These are phyloP conservation scores for Ilyonectria sp. DNA, from an alignment of 2,329 filamentous ascomycete species.

Conservation along the genomic window DNA sequence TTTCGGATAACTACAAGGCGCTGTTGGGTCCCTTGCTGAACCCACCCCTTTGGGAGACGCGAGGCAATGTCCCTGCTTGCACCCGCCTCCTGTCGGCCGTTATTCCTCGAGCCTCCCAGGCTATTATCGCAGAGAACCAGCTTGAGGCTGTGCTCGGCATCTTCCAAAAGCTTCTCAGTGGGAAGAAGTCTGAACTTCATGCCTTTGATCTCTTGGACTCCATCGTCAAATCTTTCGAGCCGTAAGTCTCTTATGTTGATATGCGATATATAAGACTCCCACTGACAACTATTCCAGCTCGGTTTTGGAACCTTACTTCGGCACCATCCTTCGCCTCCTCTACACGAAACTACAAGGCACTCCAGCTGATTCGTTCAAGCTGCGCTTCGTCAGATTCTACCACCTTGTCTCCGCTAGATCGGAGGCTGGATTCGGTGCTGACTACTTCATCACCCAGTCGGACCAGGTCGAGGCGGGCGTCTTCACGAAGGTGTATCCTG, in stretches of 20 bases:
- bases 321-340: slow-evolving; percentile 84
- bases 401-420: slow-evolving; percentile 87
- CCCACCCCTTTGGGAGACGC: slow-evolving; percentile 90
- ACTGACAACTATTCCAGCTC: slow-evolving; percentile 60
- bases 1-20: slow-evolving; percentile 86
- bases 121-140: slow-evolving; percentile 84
- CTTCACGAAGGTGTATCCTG: slow-evolving; percentile 89
- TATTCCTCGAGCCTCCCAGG: slow-evolving; percentile 81
- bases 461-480: slow-evolving; percentile 85
- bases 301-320: slow-evolving; percentile 82
- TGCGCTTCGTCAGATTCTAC: slow-evolving; percentile 94
- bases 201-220: slow-evolving; percentile 93
- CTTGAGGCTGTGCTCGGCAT: slow-evolving; percentile 92
- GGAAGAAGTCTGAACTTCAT: slow-evolving; percentile 87
- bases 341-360: slow-evolving; percentile 81
- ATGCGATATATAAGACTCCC: not conserved
- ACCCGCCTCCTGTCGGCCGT: slow-evolving; percentile 88
- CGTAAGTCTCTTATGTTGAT: slow-evolving; percentile 64
- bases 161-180: slow-evolving; percentile 89
- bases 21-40: slow-evolving; percentile 84
- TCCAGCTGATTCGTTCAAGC: slow-evolving; percentile 83
- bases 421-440: slow-evolving; percentile 87
- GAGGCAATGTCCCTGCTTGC: slow-evolving; percentile 93
- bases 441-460: slow-evolving; percentile 91
- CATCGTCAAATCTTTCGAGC: slow-evolving; percentile 80